Percentiles rank a stretch among this genome's conserved stretches.
phyloP scores from a whole-genome alignment of 2,329 filamentous ascomycete genomes.

The Plectosphaerella sp. region DNA sequence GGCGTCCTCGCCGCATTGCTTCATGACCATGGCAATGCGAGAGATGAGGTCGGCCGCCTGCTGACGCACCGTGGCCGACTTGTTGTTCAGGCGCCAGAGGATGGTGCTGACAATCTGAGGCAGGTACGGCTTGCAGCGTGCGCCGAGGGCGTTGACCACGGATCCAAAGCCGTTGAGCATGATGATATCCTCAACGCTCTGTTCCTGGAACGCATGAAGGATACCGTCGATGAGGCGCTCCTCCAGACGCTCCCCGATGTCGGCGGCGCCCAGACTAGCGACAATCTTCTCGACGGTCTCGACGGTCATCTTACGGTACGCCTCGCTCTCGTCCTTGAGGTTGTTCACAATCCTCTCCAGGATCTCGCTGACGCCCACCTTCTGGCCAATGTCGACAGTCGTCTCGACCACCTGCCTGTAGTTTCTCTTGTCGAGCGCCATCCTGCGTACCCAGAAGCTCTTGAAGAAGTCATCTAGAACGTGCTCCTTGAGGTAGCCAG shows the following conservation, averaged over 20 bases:
- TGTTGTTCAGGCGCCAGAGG: slow-evolving; percentile 95
- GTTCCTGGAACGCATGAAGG: slow-evolving; percentile 93
- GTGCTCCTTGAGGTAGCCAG: slow-evolving; percentile 90
- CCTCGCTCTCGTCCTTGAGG: slow-evolving; percentile 95
- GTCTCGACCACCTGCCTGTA: slow-evolving; percentile 98
- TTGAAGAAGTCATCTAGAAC: slow-evolving; percentile 97
- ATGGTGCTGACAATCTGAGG: slow-evolving; percentile 97
- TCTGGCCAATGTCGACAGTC: slow-evolving; percentile 93
- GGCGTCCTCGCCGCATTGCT: slow-evolving; percentile 93
- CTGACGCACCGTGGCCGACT: slow-evolving; percentile 92
- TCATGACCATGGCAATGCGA: slow-evolving; percentile 97
- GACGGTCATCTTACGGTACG: slow-evolving; percentile 98
- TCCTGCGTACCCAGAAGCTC: slow-evolving; percentile 94
- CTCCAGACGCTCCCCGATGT: slow-evolving; percentile 88
- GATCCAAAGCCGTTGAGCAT: slow-evolving; percentile 98
- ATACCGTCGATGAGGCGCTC: slow-evolving; percentile 94
- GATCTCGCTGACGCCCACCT: slow-evolving; percentile 96
- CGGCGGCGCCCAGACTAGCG: slow-evolving; percentile 85
- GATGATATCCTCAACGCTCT: slow-evolving; percentile 91
- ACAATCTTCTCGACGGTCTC: slow-evolving; percentile 97
- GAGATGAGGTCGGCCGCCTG: slow-evolving; percentile 96
- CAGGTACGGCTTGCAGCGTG: slow-evolving; percentile 91
- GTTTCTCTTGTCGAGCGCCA: slow-evolving; percentile 96
- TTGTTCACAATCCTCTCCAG: slow-evolving; percentile 90
- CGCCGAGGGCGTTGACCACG: slow-evolving; percentile 90